These are phyloP conservation scores for Phialophora macrospora DNA, from an alignment of 2,329 filamentous ascomycete species.

Conservation along the genomic window DNA sequence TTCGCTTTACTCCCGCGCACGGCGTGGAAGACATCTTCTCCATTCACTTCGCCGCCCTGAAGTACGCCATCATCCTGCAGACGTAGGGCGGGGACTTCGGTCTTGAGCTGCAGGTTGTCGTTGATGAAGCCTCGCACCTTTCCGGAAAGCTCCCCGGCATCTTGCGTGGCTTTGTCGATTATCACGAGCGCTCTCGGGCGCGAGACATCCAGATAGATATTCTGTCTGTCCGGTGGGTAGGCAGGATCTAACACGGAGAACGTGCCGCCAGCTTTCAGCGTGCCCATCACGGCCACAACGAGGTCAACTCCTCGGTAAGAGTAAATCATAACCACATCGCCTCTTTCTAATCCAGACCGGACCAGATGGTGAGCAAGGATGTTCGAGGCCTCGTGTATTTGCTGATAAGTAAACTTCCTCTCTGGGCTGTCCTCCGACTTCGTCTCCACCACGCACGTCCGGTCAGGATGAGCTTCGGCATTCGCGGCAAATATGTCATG, in stretches of 20 bases:
- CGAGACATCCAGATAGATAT: conserved; percentile 81
- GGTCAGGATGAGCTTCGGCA: conserved; percentile 70
- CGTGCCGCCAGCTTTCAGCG: conserved; percentile 62
- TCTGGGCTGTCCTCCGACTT: conserved; percentile 57
- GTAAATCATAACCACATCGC: conserved; percentile 93
- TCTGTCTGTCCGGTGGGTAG: conserved; percentile 80
- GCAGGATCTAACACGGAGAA: conserved; percentile 73
- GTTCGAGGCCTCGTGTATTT: conserved; percentile 86
- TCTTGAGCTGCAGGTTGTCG: conserved; percentile 72
- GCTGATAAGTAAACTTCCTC: conserved; percentile 77
- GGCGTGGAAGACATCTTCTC: conserved; percentile 68
- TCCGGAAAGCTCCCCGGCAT: conserved; percentile 66
- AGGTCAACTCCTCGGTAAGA: conserved; percentile 81
- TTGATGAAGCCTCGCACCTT: conserved; percentile 71
- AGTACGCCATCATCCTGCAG: conserved; percentile 74
- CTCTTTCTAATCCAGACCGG: conserved; percentile 71
- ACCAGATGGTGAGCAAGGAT: conserved; percentile 78
- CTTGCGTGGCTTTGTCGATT: conserved; percentile 72
- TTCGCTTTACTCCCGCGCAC: conserved; percentile 59
- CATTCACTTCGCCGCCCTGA: conserved; percentile 68
- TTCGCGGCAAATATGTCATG: conserved; percentile 52
- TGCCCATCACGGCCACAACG: conserved; percentile 80
- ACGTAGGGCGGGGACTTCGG: conserved; percentile 73
- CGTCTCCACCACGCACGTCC: conserved; percentile 71
- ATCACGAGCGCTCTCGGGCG: conserved; percentile 72